Conservation (phyloP, 768 basidiomycete genomes). For the Rhodotorula toruloides region DNA sequence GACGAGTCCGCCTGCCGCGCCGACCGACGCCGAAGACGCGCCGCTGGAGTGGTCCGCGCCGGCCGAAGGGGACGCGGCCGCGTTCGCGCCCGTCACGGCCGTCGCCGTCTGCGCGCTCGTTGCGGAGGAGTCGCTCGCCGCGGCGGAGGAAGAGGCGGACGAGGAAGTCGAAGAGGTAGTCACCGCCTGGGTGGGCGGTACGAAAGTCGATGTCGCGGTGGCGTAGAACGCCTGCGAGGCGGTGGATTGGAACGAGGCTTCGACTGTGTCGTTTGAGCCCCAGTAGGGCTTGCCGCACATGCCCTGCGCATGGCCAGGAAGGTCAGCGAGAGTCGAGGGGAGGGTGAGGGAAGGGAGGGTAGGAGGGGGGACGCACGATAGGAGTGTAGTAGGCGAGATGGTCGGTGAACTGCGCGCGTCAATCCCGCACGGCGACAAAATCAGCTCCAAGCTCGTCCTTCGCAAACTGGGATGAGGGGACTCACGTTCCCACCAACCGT, state of each 20-base stretch:
- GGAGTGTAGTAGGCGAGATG: constrained; percentile 33
- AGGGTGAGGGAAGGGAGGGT: not conserved
- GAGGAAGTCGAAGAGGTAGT: not conserved
- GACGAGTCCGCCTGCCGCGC: constrained; percentile 1
- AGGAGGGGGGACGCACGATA: constrained; percentile 1
- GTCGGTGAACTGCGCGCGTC: constrained; percentile 10
- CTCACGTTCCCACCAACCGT: constrained; percentile 9
- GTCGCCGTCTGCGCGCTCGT: not conserved
- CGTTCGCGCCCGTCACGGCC: not conserved
- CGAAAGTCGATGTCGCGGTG: constrained; percentile 33
- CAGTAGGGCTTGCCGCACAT: constrained; percentile 15
- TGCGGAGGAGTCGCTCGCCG: not conserved
- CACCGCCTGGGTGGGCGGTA: constrained; percentile 4
- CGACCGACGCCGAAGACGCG: too few species aligned
- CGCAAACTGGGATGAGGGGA: rapidly evolving
- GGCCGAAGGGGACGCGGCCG: not conserved
- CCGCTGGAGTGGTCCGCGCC: too few species aligned
- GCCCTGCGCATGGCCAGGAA: not conserved
- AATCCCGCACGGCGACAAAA: not conserved
- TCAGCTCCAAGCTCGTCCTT: not conserved
- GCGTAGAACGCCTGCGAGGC: constrained; percentile 29
- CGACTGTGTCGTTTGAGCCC: constrained; percentile 12
- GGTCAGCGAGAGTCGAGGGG: not conserved
- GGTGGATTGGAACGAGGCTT: constrained; percentile 8
- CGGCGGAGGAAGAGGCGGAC: not conserved